These are phyloP conservation scores for Pyrenophora graminea DNA, from an alignment of 2,329 filamentous ascomycete genomes.

Conservation along the genomic window DNA sequence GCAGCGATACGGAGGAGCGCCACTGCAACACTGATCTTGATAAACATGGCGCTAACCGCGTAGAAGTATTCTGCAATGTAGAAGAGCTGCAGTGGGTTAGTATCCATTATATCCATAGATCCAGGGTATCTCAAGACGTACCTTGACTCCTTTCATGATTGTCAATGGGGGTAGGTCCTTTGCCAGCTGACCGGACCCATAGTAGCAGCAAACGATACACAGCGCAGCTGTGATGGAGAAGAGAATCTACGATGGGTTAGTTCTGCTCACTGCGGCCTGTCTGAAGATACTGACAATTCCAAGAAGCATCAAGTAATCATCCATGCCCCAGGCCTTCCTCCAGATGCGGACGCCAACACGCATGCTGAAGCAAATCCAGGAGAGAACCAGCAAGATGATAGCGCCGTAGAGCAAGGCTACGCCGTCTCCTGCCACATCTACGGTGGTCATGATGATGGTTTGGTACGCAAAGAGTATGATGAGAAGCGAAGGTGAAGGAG, in stretches of 20 bases:
- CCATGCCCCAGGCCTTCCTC: slow-evolving; percentile 20
- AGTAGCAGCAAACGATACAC: slow-evolving; percentile 25
- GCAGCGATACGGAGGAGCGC: slow-evolving; percentile 24
- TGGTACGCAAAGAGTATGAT: not conserved
- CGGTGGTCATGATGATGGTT: slow-evolving; percentile 15
- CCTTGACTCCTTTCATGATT: slow-evolving; percentile 21
- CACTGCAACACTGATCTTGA: slow-evolving; percentile 29
- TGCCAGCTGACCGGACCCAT: slow-evolving; percentile 25
- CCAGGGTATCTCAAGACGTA: not conserved
- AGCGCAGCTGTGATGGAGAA: slow-evolving; percentile 25
- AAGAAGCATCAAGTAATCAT: slow-evolving; percentile 24
- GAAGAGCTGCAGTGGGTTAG: slow-evolving; percentile 13
- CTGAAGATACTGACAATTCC: slow-evolving; percentile 19
- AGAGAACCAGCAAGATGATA: slow-evolving; percentile 22
- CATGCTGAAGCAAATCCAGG: slow-evolving; percentile 25
- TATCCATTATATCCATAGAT: not conserved
- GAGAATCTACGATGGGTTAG: slow-evolving; percentile 15
- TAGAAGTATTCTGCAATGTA: slow-evolving; percentile 31
- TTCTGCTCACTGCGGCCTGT: not conserved
- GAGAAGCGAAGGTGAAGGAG: not conserved
- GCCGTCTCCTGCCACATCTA: slow-evolving; percentile 24
- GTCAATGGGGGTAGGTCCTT: slow-evolving; percentile 13
- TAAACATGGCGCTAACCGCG: slow-evolving; percentile 22
- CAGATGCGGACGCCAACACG: slow-evolving; percentile 22
- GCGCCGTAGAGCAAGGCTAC: slow-evolving; percentile 22